Base-by-base conservation (phyloP, 1,284 basidiomycete genomes). In the Peniophora sp. region DNA sequence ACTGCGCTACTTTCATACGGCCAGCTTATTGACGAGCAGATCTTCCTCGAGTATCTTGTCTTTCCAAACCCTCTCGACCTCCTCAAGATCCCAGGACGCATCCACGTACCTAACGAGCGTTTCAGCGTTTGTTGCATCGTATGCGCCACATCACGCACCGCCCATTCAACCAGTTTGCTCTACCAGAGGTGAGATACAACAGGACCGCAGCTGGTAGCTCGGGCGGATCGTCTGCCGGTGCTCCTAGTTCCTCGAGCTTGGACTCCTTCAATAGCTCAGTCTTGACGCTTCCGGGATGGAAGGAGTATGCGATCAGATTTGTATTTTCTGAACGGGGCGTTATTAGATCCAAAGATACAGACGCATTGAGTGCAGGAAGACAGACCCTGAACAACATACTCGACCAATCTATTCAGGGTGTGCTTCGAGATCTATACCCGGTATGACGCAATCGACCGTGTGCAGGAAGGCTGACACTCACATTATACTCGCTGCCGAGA, bases 41-140 rank as follows among this genome's bases (percentile, higher is more conserved):
- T 24, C 43, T 20, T 45, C 14, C 43, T 17, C 20, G 6, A 45
- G 14, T 14, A 45, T 45, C 20, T 45, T 45, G 10, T 22, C 23
- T 20, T 45, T 45, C 43, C 43, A 45, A 20, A 20, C 20, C 43
- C 43, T n/a, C n/a, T 45, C 43, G 20, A 45, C 43, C 43, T 45
- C 43, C 10, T 24, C 43, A 10, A 45, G 8, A n/a, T 45, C 43
- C 43, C 43, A 45, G 23, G 17, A 14, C 9, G 23, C 37, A 41
- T 20, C 18, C 8, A 17, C 15, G 15, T 41, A 41, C 37, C 37
- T 41, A 15, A n/a, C 8, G 18, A 15, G 15, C 15, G 15, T 8
- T 41, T 32, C 27, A 32, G 27, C 27, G 12, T 12, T 12, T 6
- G 27, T 12, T 6, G 27, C 27, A 5, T 32, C 27, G 27, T 12